A percentile compares a stretch with the other conserved stretches of the same genome.
These are phyloP conservation scores for Trichoderma gamsii DNA, from an alignment of 495 filamentous ascomycete species.

Conservation along the genomic window DNA sequence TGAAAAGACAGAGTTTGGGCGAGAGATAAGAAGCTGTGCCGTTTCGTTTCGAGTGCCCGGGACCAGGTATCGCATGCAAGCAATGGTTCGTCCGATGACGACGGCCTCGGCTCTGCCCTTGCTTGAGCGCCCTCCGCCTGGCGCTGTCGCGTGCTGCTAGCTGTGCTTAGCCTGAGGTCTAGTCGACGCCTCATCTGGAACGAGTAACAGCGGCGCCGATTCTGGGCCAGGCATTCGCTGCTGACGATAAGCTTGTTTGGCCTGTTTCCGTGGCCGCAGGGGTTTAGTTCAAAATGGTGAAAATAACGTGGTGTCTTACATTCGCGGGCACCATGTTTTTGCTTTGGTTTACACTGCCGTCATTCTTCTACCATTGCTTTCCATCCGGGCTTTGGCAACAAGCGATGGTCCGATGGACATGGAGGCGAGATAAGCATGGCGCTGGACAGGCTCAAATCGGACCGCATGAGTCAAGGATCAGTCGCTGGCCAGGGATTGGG, in stretches of 20 bases:
- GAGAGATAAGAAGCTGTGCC: conserved; percentile 2
- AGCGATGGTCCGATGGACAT: not conserved
- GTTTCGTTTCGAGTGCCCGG: not conserved
- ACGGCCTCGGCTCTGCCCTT: not conserved
- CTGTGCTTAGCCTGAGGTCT: not conserved
- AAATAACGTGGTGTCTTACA: not conserved
- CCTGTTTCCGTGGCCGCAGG: not conserved
- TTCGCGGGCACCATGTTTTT: not conserved
- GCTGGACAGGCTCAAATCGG: not conserved
- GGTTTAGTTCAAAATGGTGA: too few relatives aligned
- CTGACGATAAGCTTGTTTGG: conserved; percentile 10
- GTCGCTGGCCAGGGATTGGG: not conserved
- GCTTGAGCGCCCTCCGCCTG: not conserved
- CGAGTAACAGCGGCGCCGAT: not conserved
- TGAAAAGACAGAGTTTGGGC: not conserved
- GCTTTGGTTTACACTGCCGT: not conserved
- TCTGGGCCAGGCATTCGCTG: not conserved
- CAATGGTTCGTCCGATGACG: conserved; percentile 5
- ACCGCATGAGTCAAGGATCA: not conserved
- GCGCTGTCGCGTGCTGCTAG: conserved; percentile 11
- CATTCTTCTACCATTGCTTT: not conserved
- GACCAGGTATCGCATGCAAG: not conserved
- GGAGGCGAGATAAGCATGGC: not conserved
- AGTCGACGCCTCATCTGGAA: not conserved
- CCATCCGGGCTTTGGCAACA: not conserved